Conservation (phyloP, 148 eudicot genomes). For the Linanthus parryae region DNA sequence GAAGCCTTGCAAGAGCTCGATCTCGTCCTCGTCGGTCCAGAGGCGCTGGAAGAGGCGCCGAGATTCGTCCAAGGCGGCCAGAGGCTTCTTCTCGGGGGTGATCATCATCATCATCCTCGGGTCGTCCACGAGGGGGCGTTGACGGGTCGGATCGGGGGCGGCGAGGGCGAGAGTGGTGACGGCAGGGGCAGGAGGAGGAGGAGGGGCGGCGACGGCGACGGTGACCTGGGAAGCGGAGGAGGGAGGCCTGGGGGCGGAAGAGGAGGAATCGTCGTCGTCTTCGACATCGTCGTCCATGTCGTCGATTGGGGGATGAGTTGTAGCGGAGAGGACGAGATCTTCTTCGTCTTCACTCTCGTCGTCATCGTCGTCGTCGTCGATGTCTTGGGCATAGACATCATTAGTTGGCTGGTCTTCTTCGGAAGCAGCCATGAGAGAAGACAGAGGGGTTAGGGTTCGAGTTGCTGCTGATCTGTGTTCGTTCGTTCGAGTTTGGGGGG, state of each 20-base stretch:
- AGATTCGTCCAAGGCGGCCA: conserved; percentile 51
- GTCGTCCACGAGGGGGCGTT: conserved; percentile 19
- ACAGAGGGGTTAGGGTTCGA: too few species aligned
- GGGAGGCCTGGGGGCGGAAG: conserved; percentile 15
- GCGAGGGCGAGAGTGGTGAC: conserved; percentile 14
- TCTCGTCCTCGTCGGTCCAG: conserved; percentile 95
- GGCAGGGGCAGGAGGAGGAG: conserved; percentile 13
- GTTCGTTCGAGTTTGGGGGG: too few species aligned
- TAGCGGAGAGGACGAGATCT: neutral
- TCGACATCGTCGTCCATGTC: conserved; percentile 15
- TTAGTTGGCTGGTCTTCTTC: conserved; percentile 26
- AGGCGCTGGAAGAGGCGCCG: conserved; percentile 71
- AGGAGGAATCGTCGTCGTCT: conserved; percentile 25
- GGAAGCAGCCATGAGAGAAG: conserved; percentile 27
- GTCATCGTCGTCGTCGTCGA: conserved; percentile 45
- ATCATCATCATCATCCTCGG: conserved; percentile 12
- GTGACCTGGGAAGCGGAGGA: conserved; percentile 13
- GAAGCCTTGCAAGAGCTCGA: conserved; percentile 83
- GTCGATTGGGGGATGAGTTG: neutral
- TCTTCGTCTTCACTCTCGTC: conserved; percentile 30
- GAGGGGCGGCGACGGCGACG: conserved; percentile 14
- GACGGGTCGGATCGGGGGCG: conserved; percentile 26
- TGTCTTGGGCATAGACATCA: conserved; percentile 38
- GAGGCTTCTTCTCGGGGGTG: conserved; percentile 31
- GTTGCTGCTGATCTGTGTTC: too few species aligned